phyloP scores from a whole-genome alignment of 2,329 filamentous ascomycete genomes.

The Metarhizium rileyi region DNA sequence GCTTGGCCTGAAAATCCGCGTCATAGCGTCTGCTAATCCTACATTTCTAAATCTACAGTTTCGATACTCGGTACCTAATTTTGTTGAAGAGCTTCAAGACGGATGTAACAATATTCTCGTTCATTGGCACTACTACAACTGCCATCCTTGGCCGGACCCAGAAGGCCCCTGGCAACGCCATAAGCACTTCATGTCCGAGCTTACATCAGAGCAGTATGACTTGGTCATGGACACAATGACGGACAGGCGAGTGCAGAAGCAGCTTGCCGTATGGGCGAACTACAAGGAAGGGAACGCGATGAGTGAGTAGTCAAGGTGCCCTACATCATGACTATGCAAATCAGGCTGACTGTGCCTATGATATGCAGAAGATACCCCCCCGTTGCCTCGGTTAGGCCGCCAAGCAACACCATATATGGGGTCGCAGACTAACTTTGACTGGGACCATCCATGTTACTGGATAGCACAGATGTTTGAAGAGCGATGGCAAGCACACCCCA shows the following conservation, averaged over 20 bases:
- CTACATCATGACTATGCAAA: background rate
- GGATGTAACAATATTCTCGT: constrained; percentile 36
- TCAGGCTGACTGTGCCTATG: background rate
- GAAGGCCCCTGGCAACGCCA: constrained; percentile 18
- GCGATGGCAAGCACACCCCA: constrained; percentile 26
- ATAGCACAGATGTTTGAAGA: constrained; percentile 36
- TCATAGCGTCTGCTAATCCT: background rate
- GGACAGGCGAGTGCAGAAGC: constrained; percentile 13
- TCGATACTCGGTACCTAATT: constrained; percentile 28
- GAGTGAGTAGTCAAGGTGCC: constrained; percentile 8
- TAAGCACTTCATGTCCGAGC: constrained; percentile 17
- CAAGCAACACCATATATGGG: constrained; percentile 13
- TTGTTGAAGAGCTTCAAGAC: constrained; percentile 34
- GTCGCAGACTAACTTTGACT: constrained; percentile 17
- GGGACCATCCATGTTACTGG: constrained; percentile 35
- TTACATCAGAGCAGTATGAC: constrained; percentile 22
- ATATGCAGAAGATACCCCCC: background rate
- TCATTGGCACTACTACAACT: constrained; percentile 43
- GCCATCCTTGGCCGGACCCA: constrained; percentile 16
- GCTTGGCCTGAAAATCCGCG: background rate
- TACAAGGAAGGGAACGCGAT: constrained; percentile 16
- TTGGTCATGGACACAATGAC: constrained; percentile 22
- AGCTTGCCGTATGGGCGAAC: constrained; percentile 16
- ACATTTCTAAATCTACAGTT: constrained; percentile 11
- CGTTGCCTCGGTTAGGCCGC: background rate